phyloP scores from a whole-genome alignment of 2,329 filamentous ascomycete species.

The Hypoxylon sp. region DNA sequence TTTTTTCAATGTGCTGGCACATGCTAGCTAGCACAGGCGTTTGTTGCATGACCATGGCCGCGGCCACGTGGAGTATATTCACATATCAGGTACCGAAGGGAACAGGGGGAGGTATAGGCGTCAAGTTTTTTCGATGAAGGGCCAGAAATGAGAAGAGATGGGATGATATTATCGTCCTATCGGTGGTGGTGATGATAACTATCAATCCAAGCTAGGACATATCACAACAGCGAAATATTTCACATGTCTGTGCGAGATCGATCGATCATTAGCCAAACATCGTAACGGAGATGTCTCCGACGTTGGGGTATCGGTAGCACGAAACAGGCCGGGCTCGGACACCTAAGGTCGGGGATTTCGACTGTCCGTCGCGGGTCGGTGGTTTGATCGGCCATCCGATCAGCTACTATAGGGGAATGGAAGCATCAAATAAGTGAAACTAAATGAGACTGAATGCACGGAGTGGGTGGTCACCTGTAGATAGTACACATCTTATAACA shows the following conservation, averaged over 20 bases:
- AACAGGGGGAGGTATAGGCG: neutral
- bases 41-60: conserved; percentile 1
- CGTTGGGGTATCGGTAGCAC: neutral
- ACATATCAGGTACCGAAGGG: neutral
- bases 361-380: neutral
- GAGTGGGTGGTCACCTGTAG: too few species aligned
- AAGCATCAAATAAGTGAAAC: neutral
- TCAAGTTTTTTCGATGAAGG: neutral
- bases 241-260: neutral
- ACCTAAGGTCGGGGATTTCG: neutral
- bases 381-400: neutral
- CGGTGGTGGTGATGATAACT: neutral
- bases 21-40: neutral
- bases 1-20: neutral
- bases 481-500: neutral
- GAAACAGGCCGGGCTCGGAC: neutral
- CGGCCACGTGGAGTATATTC: neutral
- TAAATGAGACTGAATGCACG: neutral
- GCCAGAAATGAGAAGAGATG: neutral
- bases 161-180: neutral
- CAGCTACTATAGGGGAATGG: neutral
- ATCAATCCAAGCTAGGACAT: neutral
- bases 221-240: neutral
- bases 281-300: neutral
- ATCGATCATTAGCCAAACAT: neutral